Conservation (phyloP, 352 stramenopile genomes). For the Phytophthora lateralis region DNA sequence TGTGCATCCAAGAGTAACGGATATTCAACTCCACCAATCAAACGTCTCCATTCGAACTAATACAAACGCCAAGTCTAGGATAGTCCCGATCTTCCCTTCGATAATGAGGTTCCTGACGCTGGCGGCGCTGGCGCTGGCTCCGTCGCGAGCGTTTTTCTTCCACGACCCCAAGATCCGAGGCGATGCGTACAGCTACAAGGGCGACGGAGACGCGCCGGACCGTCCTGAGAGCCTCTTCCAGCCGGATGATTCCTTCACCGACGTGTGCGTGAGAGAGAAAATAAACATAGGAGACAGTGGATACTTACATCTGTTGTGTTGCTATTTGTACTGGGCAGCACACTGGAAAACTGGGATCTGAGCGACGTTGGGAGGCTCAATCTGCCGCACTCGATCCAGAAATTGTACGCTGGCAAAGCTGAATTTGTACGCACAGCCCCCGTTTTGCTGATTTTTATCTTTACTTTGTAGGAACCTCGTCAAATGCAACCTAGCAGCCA, state of each 20-base stretch:
- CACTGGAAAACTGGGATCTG: constrained; percentile 71
- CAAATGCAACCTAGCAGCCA: constrained; percentile 50
- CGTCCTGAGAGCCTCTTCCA: constrained; percentile 48
- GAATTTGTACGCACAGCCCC: constrained; percentile 3
- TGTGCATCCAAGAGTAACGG: not conserved
- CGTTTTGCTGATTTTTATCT: constrained; percentile 2
- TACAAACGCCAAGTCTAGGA: not conserved
- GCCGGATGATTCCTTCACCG: constrained; percentile 50
- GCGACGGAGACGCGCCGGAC: constrained; percentile 51
- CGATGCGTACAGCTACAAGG: constrained; percentile 57
- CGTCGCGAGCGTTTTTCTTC: constrained; percentile 46
- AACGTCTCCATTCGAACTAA: not conserved
- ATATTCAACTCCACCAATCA: constrained; percentile 10
- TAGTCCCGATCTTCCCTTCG: not conserved
- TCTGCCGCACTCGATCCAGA: constrained; percentile 53
- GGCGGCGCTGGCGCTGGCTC: constrained; percentile 9
- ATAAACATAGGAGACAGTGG: not conserved
- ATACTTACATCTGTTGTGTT: not conserved
- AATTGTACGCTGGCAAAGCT: constrained; percentile 40
- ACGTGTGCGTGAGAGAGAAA: constrained; percentile 41
- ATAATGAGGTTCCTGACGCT: constrained; percentile 12
- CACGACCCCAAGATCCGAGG: constrained; percentile 47
- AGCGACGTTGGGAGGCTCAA: constrained; percentile 41
- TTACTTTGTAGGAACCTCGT: constrained; percentile 40
- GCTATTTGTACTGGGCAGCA: constrained; percentile 26